phyloP scores from a whole-genome alignment of 2,329 filamentous ascomycete species.

The Trichoderma sp. region DNA sequence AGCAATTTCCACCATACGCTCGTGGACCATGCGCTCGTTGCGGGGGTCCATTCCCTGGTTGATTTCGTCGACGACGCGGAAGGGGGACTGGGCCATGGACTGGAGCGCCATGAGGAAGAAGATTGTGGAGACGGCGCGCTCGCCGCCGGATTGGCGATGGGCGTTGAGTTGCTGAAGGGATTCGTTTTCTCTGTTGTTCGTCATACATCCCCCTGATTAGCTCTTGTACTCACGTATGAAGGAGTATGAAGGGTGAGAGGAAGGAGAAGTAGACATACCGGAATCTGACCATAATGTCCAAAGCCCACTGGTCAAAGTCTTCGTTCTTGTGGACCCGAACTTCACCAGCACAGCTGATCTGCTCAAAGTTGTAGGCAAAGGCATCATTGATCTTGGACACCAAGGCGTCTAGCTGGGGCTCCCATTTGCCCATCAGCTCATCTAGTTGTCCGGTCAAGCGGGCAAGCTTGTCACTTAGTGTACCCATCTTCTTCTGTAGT shows the following conservation, averaged over 20 bases:
- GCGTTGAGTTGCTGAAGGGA: conserved; percentile 80
- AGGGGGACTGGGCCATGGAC: conserved; percentile 87
- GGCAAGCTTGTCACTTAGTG: conserved; percentile 54
- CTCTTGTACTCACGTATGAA: neutral
- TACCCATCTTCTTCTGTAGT: conserved; percentile 56
- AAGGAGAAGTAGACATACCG: conserved; percentile 54
- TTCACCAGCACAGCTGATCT: conserved; percentile 92
- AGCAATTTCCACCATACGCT: conserved; percentile 96
- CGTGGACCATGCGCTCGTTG: conserved; percentile 97
- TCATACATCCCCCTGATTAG: neutral
- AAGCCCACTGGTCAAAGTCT: conserved; percentile 91
- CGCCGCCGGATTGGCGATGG: conserved; percentile 92
- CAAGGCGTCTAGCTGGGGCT: conserved; percentile 76
- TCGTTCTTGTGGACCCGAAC: conserved; percentile 85
- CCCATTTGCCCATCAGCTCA: conserved; percentile 71
- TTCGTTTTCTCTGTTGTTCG: conserved; percentile 64
- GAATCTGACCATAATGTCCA: conserved; percentile 94
- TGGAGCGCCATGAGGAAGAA: conserved; percentile 99
- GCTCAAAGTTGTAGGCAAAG: conserved; percentile 88
- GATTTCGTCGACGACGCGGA: conserved; percentile 98
- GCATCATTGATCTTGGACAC: conserved; percentile 81
- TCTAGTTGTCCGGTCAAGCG: conserved; percentile 58
- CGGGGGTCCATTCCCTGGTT: conserved; percentile 99
- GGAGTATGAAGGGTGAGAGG: neutral
- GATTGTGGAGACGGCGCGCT: conserved; percentile 93